Evolutionary conservation across 2,329 filamentous ascomycete species (phyloP).

Genomic region (Stachybotrys chlorohalonatus): DNA sequence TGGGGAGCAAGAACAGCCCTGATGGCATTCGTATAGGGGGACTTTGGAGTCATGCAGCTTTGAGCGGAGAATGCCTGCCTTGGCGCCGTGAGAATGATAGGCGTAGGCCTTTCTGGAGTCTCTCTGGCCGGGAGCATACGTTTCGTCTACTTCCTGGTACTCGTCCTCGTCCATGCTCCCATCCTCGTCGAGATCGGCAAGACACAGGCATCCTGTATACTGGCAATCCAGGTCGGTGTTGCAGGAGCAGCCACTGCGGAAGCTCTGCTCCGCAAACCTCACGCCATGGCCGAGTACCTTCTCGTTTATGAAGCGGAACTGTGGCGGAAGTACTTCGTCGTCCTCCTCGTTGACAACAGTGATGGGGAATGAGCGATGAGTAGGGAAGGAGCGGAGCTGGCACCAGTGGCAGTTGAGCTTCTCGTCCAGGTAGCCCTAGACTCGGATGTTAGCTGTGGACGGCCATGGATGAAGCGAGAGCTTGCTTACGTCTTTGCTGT

Average conservation of each 20-base stretch:
- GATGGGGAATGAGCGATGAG: constrained; percentile 40
- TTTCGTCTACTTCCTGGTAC: constrained; percentile 2
- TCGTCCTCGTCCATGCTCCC: constrained; percentile 33
- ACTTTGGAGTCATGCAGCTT: constrained; percentile 42
- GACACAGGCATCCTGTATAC: constrained; percentile 58
- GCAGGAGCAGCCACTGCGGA: constrained; percentile 64
- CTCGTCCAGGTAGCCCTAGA: constrained; percentile 26
- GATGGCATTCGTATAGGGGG: constrained; percentile 75
- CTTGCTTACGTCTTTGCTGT: constrained; percentile 26
- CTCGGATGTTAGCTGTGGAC: neutral
- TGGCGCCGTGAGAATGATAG: constrained; percentile 49
- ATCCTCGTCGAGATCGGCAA: constrained; percentile 50
- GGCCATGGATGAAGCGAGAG: neutral
- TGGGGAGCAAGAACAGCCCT: constrained; percentile 54
- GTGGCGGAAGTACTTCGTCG: constrained; percentile 42
- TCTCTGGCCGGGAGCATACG: constrained; percentile 5
- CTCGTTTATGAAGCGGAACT: constrained; percentile 60
- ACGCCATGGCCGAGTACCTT: constrained; percentile 54
- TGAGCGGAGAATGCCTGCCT: constrained; percentile 42
- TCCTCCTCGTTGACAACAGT: constrained; percentile 57
- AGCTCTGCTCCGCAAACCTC: constrained; percentile 46
- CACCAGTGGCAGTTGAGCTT: constrained; percentile 49
- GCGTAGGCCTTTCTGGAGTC: constrained; percentile 40
- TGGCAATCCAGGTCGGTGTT: constrained; percentile 53
- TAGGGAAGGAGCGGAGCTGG: constrained; percentile 47